A percentile compares a stretch with the other conserved stretches of the same genome.
These are phyloP conservation scores for Blastomyces parvus DNA, from an alignment of 2,329 filamentous ascomycete species.

Conservation along the genomic window DNA sequence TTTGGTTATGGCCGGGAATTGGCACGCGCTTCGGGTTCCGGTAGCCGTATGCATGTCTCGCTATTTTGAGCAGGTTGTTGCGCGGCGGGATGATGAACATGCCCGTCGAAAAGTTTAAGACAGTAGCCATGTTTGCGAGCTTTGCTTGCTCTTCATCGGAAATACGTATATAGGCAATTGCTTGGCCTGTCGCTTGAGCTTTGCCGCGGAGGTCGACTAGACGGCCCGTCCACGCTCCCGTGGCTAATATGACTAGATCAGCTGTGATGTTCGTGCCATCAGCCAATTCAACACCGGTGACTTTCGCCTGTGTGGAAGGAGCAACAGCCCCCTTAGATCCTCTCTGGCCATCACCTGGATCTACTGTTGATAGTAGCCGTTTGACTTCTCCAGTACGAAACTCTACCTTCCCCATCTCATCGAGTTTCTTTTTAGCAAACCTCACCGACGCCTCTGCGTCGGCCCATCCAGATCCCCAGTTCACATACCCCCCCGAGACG, in stretches of 20 bases:
- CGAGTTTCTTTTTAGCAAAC: conserved; percentile 31
- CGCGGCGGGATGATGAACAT: conserved; percentile 49
- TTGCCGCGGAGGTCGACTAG: conserved; percentile 70
- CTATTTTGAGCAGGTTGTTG: conserved; percentile 55
- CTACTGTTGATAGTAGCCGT: conserved; percentile 23
- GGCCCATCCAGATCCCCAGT: conserved; percentile 40
- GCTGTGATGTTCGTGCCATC: conserved; percentile 47
- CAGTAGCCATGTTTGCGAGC: conserved; percentile 58
- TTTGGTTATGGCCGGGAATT: conserved; percentile 17
- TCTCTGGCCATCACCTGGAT: neutral
- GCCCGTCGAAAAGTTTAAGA: conserved; percentile 41
- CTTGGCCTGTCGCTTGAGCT: conserved; percentile 72
- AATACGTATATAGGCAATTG: conserved; percentile 66
- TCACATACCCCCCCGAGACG: conserved; percentile 37
- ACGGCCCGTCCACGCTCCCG: conserved; percentile 76
- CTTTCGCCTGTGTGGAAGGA: conserved; percentile 12
- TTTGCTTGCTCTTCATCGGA: conserved; percentile 58
- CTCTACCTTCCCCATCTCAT: conserved; percentile 28
- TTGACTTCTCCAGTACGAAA: conserved; percentile 31
- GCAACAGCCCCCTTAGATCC: neutral
- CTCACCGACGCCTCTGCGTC: conserved; percentile 35
- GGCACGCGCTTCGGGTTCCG: conserved; percentile 33
- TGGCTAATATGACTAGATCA: conserved; percentile 68
- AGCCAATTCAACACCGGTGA: conserved; percentile 43
- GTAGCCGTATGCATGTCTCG: conserved; percentile 61